Base-by-base conservation (phyloP, 352 stramenopile species). In the Phytophthora syringae region DNA sequence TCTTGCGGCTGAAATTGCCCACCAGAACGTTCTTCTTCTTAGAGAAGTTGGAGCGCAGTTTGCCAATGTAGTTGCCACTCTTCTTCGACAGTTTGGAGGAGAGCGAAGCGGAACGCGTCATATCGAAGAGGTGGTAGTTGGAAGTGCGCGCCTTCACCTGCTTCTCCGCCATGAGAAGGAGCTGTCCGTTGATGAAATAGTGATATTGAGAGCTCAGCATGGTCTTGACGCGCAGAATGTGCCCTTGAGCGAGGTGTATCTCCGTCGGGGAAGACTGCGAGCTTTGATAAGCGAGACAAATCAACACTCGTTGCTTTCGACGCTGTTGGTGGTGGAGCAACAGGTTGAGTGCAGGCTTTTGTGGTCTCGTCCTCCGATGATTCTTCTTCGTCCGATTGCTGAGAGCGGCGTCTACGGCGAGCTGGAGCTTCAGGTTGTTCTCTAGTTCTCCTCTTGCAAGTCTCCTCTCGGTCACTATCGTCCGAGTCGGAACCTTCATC, bases 101-200 rank as follows among this genome's bases (percentile, higher is more conserved):
- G 3, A 80, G 36, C 15, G 76, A 70, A 9, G 70, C 68, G 2
- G 75, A 82, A 22, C 87, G 74, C 18, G 86, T 85, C 77, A 94
- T 93, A 70, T 97, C 90, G 59, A 94, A 97, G 45, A 97, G 64
- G 60, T 92, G 76, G 62, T 94, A 96, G 70, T 95, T 93, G 15
- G 86, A 85, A 20, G 86, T 94, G 22, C 86, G 85, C 49, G 81
- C 88, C 64, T 88, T 85, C 55, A 85, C 65, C 57, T 89, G 70
- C 60, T 89, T 92, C 43, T 90, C 72, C 13, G 83, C 83, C 67
- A 90, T 79, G 10, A 92, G 70, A 10, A 92, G 48, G 10, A 88
- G 72, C 36, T 82, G 70, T 9, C 79, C 71, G 40, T 90, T 82
- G 53, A 90, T 76, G 51, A 78, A 88, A 40, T 83, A 88, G 21